Evolutionary conservation across 1,284 basidiomycete species (phyloP), one percentile per base, ranked within the genome.

Genomic region (Ganoderma sinense): DNA sequence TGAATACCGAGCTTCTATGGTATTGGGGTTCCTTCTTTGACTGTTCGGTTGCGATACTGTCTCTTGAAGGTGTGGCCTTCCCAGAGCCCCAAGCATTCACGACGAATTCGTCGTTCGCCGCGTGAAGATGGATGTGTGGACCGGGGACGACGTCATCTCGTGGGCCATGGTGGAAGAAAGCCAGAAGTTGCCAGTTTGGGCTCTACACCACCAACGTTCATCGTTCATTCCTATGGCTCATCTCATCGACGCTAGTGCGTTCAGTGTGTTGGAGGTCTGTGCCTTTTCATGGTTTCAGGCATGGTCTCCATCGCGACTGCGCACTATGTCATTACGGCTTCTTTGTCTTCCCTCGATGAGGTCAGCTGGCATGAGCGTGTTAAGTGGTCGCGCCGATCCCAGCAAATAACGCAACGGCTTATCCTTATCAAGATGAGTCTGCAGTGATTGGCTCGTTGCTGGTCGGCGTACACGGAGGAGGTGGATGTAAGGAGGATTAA

Each of bases 401-500:
- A 58, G 26, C n/a, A 26, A 60, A 20, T 23, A 11, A 16, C 58
- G 58, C 36, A 40, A 36, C 36, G 58, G 36, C 58, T 60, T 39
- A 58, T 58, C 39, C 58, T 41, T 39, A 58, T 58, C 39, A 60
- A 41, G 39, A 40, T 13, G 14, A 14, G 26, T 48, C 31, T 36
- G 11, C 64, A 60, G 64, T 43, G 41, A 65, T 43, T 29, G 64
- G 56, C 29, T 48, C 64, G 39, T 60, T n/a, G 58, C 58, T 36
- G 58, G 33, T 60, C 39, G 58, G 62, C 33, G 16, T 23, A 59
- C 53, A 51, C 66, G 66, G 62, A 63, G 62, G 23, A 60, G 66
- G 26, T 64, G 36, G 45, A 29, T 43, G 31, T 68, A 40, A 16
- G 29, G 62, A 23, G 45, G 23, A 20, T 23, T 18, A 41, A 23